Base-by-base conservation (phyloP, 331 rosid species). In the Acacia pycnantha region DNA sequence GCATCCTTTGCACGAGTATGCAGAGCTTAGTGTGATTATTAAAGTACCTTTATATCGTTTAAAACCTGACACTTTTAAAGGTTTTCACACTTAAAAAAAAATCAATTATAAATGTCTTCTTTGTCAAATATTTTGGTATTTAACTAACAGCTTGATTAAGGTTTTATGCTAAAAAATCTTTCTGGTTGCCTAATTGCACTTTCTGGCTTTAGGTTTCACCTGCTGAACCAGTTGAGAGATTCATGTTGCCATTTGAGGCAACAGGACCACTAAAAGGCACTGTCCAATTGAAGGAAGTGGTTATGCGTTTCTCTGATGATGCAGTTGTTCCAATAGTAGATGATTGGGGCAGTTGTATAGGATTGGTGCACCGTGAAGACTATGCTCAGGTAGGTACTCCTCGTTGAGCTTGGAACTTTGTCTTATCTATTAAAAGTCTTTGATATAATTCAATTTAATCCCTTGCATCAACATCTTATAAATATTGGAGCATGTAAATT, bases 261-360 rank as follows among this genome's bases (percentile, higher is more conserved):
- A 78, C 89, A 18, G 88, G 51, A 43, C 95, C 98, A 41, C 88
- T 94, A 67, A 85, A 76, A 68, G 90, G 92, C 56, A 77, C 89
- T 70, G 26, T 84, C 50, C 79, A 64, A 47, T 84, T 92, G 83
- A 86, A 81, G 79, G 72, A 90, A 73, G 94, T 92, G 81, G 89
- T 56, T 0, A 87, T 85, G 91, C 95, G 95, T 76, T 94, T 94
- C 86, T 69, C 85, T 33, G 78, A 68, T 47, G 89, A 89, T 56
- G 77, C 89, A 24, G 92, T 86, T 61, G 91, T 94, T 79, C 97
- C 98, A 47, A 79, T 92, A 76, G 72, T 88, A 26, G 98, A 94
- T 77, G 95, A 94, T 67, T 89, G 92, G 97, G 97, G 91, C 76
- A 87, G 91, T 81, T 94, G 98, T 85, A 80, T 73, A 4, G 98